Percentiles rank a stretch among this genome's conserved stretches.
Conservation (phyloP, 768 basidiomycete genomes). For the Neoboletus brunneissimus region DNA sequence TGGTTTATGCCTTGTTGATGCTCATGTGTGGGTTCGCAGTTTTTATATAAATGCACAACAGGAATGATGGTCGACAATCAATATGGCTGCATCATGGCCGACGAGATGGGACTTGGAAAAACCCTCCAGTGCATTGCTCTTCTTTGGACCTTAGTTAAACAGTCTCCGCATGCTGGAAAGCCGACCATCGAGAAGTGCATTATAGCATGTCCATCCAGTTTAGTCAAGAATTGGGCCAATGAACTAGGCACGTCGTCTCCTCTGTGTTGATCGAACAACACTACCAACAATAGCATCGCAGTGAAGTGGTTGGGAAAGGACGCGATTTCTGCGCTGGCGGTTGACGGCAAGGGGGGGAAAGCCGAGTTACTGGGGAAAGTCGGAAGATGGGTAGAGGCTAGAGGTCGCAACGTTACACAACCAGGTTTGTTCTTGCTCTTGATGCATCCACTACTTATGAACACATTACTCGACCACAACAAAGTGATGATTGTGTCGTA, state of each 20-base stretch:
- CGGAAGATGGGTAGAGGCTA: conserved; percentile 84
- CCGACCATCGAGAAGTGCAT: conserved; percentile 94
- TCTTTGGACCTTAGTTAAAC: conserved; percentile 92
- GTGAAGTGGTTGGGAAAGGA: conserved; percentile 95
- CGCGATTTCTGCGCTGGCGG: conserved; percentile 74
- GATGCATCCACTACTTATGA: background rate
- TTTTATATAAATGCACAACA: conserved; percentile 92
- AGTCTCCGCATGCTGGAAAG: conserved; percentile 86
- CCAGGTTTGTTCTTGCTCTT: conserved; percentile 56
- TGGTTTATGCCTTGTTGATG: background rate
- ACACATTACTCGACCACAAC: background rate
- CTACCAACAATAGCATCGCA: conserved; percentile 32
- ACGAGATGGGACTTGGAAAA: conserved; percentile 98
- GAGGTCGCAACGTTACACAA: conserved; percentile 85
- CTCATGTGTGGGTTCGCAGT: conserved; percentile 47
- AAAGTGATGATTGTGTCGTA: conserved; percentile 98
- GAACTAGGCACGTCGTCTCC: conserved; percentile 71
- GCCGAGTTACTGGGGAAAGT: conserved; percentile 76
- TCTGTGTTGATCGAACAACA: background rate
- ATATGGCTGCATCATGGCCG: conserved; percentile 97
- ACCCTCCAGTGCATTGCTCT: conserved; percentile 96
- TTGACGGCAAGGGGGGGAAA: conserved; percentile 92
- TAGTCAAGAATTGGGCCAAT: conserved; percentile 99
- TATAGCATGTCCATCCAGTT: conserved; percentile 93
- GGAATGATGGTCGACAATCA: conserved; percentile 91